Conservation (phyloP, 2,329 filamentous ascomycete genomes). For the Aspergillus glaucus region DNA sequence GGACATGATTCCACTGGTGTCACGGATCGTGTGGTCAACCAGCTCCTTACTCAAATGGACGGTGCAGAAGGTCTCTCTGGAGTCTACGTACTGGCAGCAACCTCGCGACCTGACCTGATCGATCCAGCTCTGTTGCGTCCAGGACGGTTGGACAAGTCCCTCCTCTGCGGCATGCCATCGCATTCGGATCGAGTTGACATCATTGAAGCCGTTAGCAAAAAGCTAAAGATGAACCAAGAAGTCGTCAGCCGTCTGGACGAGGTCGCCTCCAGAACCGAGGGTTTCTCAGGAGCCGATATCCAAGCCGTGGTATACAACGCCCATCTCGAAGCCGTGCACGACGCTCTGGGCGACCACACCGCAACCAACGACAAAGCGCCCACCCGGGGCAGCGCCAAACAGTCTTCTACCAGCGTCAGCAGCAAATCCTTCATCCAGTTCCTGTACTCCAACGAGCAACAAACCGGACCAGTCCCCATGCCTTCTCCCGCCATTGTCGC, state of each 20-base stretch:
- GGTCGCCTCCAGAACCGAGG: conserved; percentile 72
- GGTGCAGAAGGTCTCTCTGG: conserved; percentile 91
- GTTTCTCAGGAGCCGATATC: conserved; percentile 88
- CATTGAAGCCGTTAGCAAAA: conserved; percentile 72
- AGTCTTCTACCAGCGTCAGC: conserved; percentile 27
- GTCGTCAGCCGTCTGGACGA: conserved; percentile 61
- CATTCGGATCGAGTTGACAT: conserved; percentile 82
- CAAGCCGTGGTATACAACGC: conserved; percentile 95
- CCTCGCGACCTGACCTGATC: conserved; percentile 86
- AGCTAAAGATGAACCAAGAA: conserved; percentile 66
- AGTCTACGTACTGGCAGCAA: conserved; percentile 94
- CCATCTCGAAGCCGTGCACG: conserved; percentile 93
- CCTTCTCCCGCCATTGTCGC: conserved; percentile 72
- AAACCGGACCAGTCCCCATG: conserved; percentile 52
- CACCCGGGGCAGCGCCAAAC: conserved; percentile 22
- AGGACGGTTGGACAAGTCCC: conserved; percentile 84
- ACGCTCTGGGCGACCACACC: conserved; percentile 62
- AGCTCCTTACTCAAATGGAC: conserved; percentile 97
- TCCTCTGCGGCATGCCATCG: conserved; percentile 83
- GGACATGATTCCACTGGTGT: conserved; percentile 96
- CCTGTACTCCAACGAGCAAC: conserved; percentile 61
- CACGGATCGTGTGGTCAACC: conserved; percentile 97
- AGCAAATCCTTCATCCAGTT: conserved; percentile 66
- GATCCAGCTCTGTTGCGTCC: conserved; percentile 89
- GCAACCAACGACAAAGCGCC: conserved; percentile 34